These are phyloP conservation scores for Suillus fuscotomentosus DNA, from an alignment of 768 basidiomycete genomes.

Conservation along the genomic window DNA sequence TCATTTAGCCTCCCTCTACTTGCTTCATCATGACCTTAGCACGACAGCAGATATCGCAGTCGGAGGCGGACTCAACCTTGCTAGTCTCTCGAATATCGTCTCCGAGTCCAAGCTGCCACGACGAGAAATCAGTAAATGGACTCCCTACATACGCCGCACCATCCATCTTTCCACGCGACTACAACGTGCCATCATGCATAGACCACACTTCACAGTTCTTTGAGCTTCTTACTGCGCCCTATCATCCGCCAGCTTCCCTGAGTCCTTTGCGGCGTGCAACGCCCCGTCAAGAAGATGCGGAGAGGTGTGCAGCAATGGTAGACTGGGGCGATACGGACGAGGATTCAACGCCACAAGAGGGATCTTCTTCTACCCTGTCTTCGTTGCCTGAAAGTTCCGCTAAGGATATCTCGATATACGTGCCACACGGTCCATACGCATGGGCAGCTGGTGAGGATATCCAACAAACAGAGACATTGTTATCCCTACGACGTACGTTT, in stretches of 20 bases:
- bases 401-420: conserved; percentile 21
- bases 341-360: neutral
- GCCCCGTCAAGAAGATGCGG: conserved; percentile 18
- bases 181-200: conserved; percentile 16
- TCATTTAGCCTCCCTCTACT: neutral
- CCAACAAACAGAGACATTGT: conserved; percentile 25
- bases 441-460: conserved; percentile 29
- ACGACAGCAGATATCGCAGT: neutral
- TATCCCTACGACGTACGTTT: conserved; percentile 25
- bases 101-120: neutral
- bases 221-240: conserved; percentile 26
- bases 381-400: conserved; percentile 13
- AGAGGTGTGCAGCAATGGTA: conserved; percentile 26
- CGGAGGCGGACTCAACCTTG: neutral
- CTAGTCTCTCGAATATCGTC: neutral
- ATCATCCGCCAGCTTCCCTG: conserved; percentile 10
- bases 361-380: neutral
- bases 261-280: conserved; percentile 11
- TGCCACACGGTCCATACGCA: conserved; percentile 31
- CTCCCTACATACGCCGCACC: conserved; percentile 7
- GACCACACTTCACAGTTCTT: conserved; percentile 29
- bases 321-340: conserved; percentile 21
- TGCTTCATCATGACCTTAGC: conserved; percentile 1
- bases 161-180: conserved; percentile 12
- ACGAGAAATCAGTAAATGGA: conserved; percentile 3